Conservation (phyloP, 176 grass and related monocot genomes). For the Triticum aestivum region DNA sequence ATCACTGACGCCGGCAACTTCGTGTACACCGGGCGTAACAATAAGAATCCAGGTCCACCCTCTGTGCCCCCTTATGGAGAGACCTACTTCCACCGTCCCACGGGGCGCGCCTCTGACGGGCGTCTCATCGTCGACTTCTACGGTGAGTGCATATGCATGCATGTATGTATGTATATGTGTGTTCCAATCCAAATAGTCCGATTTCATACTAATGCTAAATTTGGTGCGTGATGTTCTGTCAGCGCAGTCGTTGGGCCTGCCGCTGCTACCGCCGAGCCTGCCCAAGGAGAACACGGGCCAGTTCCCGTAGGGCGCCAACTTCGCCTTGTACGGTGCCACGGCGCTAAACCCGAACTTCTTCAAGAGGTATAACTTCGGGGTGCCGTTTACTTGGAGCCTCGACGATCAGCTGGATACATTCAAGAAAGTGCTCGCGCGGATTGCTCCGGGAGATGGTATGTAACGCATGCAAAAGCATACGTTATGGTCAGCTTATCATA, state of each 20-base stretch:
- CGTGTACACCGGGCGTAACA: neutral
- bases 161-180: neutral
- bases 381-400: neutral
- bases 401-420: conserved; percentile 43
- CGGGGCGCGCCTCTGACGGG: neutral
- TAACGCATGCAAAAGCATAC: neutral
- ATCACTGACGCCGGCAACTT: conserved; percentile 67
- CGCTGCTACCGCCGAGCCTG: conserved; percentile 38
- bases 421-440: conserved; percentile 39
- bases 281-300: conserved; percentile 24
- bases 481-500: neutral
- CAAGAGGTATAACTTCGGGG: neutral
- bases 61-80: conserved; percentile 49
- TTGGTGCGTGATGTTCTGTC: neutral
- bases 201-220: no score
- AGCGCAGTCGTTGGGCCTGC: conserved; percentile 55
- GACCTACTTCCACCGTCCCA: conserved; percentile 51
- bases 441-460: conserved; percentile 38
- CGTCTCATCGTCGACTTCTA: conserved; percentile 37
- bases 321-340: conserved; percentile 38
- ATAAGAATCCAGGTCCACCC: neutral
- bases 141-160: conserved; percentile 17
- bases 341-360: conserved; percentile 41
- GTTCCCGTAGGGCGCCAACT: conserved; percentile 58
- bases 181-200: neutral